Base-by-base conservation (phyloP, 768 basidiomycete species). In the Phallus indusiatus region DNA sequence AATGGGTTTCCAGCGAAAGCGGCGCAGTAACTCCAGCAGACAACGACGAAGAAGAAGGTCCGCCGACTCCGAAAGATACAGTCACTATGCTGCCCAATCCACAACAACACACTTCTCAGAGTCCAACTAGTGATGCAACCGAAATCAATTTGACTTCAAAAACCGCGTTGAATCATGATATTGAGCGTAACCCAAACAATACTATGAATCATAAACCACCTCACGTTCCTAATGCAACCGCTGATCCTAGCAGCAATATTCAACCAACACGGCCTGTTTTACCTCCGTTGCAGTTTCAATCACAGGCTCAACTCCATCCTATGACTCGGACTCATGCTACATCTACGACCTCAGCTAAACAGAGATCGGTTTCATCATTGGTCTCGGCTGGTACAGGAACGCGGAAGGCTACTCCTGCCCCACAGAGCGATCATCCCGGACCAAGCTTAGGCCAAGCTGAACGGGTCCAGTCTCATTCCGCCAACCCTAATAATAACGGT, bases 1-100 rank as follows among this genome's bases (percentile, higher is more conserved):
- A 82, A 59, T 89, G 86, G 86, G 77, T 86, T 0, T 89, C 87
- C 24, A 87, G 83, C 67, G 86, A 86, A 69, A 88, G 86, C 65
- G 87, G 85, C 7, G 84, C 81, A 0, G 85, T 73, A 0, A 89
- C 87, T 1, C 88, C 87, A 4, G 78, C 77, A 53, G 75, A 75
- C 42, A 79, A 81, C 0, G 77, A 78, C 53, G 75, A 75, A 18
- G 74, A 66, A 17, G 61, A 53, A 35, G 16, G 18, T 9, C 57
- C 57, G 7, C 57, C 59, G 36, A 56, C 24, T 17, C 60, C 46
- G 34, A 20, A 34, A 18, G 16, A 55, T 42, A 17, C 35, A 3
- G 48, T 55, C 21, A 47, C 24, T 48, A 12, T 18, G 16, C 12
- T 34, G 18, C 50, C 4, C 2, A 12, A 42, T 14, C 14, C 42